These are phyloP conservation scores for Anisodus tanguticus DNA, from an alignment of 257 asterid genomes.

Conservation along the genomic window DNA sequence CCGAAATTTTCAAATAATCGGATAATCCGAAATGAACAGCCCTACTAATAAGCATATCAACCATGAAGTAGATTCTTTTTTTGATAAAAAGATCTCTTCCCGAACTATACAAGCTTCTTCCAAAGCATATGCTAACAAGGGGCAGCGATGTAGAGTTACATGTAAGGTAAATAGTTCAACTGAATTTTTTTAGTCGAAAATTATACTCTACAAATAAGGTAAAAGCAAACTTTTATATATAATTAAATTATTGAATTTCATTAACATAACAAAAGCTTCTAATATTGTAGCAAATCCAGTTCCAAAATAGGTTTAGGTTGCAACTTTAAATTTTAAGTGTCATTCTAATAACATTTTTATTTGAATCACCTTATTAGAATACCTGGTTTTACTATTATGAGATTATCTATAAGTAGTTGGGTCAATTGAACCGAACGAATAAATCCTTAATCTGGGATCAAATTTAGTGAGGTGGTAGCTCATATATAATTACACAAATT, in stretches of 20 bases:
- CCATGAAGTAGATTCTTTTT: too few relatives aligned
- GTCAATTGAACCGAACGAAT: not conserved
- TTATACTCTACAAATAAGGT: not conserved
- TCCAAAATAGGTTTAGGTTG: not conserved
- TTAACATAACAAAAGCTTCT: not conserved
- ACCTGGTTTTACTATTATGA: too few relatives aligned
- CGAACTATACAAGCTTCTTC: too few relatives aligned
- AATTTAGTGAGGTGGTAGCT: not conserved
- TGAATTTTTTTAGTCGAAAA: not conserved
- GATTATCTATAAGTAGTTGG: not conserved
- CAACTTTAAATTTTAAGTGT: not conserved
- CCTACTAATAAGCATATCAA: too few relatives aligned
- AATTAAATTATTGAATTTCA: not conserved
- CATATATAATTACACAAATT: not conserved
- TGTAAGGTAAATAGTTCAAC: too few relatives aligned
- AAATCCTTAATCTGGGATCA: not conserved
- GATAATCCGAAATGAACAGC: too few relatives aligned
- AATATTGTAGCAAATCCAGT: not conserved
- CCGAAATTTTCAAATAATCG: too few relatives aligned
- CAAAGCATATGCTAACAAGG: too few relatives aligned
- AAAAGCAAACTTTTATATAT: not conserved
- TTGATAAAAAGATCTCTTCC: too few relatives aligned
- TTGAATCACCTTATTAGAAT: too few relatives aligned
- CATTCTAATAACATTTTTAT: not conserved
- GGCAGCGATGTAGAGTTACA: not conserved